A percentile compares a stretch with the other conserved stretches of the same genome.
phyloP scores from a whole-genome alignment of 169 alveolate genomes.

The Cryptosporidium viatorum region DNA sequence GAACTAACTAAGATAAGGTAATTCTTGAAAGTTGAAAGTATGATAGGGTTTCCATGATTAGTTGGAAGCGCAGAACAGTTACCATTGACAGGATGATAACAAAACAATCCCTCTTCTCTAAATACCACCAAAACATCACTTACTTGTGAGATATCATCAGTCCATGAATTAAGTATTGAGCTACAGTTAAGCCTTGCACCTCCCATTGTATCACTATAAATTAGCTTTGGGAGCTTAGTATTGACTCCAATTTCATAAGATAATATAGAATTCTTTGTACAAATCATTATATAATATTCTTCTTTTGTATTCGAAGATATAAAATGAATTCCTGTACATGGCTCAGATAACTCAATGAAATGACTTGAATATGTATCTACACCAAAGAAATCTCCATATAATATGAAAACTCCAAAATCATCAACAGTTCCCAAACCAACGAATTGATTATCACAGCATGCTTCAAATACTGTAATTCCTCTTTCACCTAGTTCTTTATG shows the following conservation, averaged over 20 bases:
- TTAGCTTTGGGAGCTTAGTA: conserved; percentile 22
- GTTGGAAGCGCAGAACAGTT: conserved; percentile 72
- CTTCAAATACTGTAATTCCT: conserved; percentile 51
- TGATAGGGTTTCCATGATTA: conserved; percentile 43
- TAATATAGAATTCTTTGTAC: conserved; percentile 30
- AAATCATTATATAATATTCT: conserved; percentile 54
- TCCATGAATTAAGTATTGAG: conserved; percentile 27
- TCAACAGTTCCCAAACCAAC: conserved; percentile 62
- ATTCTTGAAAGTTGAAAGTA: conserved; percentile 50
- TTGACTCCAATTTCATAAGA: conserved; percentile 30
- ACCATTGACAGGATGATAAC: conserved; percentile 67
- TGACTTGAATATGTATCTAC: conserved; percentile 19
- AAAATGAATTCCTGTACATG: conserved; percentile 71
- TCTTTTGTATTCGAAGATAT: conserved; percentile 28
- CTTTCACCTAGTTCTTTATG: conserved; percentile 31
- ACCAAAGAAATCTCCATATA: conserved; percentile 67
- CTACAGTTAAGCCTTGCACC: conserved; percentile 60
- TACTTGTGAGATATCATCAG: conserved; percentile 12
- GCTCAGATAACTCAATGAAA: conserved; percentile 45
- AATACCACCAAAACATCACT: conserved; percentile 32
- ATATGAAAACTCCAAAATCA: conserved; percentile 53
- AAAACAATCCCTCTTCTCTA: conserved; percentile 66
- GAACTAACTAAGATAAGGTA: conserved; percentile 39
- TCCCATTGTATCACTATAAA: conserved; percentile 62
- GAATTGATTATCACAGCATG: conserved; percentile 42